These are phyloP conservation scores for Micractinium sp. DNA, from an alignment of 139 green algal genomes.

Conservation along the genomic window DNA sequence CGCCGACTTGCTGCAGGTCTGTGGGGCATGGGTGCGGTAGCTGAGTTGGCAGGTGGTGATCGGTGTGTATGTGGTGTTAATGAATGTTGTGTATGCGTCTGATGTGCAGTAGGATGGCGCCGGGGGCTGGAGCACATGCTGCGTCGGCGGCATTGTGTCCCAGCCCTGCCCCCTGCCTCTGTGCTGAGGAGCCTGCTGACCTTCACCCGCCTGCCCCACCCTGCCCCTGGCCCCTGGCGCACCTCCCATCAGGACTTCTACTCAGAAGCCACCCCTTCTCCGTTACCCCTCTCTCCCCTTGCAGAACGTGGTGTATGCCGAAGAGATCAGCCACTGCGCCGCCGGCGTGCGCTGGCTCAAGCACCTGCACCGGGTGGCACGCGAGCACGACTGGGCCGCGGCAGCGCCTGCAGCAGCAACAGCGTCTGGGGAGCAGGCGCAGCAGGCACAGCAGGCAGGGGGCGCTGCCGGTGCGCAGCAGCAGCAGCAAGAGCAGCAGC, in stretches of 20 bases:
- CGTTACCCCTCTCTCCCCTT: not conserved
- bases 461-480: not conserved
- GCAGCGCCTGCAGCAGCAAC: conserved; percentile 11
- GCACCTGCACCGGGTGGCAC: conserved; percentile 64
- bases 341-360: conserved; percentile 87
- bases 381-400: not conserved
- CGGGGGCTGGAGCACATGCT: too few relatives aligned
- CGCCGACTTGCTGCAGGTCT: conserved; percentile 18
- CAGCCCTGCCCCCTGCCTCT: too few relatives aligned
- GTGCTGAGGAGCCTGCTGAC: too few relatives aligned
- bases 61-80: not conserved
- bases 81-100: not conserved
- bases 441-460: not conserved
- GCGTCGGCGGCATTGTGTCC: too few relatives aligned
- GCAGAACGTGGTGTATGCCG: conserved; percentile 77
- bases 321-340: conserved; percentile 92
- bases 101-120: too few relatives aligned
- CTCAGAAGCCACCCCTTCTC: too few relatives aligned
- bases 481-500: conserved; percentile 1
- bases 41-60: too few relatives aligned
- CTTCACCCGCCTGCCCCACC: too few relatives aligned
- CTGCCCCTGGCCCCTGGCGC: too few relatives aligned
- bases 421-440: not conserved
- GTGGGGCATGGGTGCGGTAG: not conserved
- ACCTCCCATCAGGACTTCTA: too few relatives aligned